Conservation (phyloP, 176 grass and related monocot genomes). For the Avena eriantha region DNA sequence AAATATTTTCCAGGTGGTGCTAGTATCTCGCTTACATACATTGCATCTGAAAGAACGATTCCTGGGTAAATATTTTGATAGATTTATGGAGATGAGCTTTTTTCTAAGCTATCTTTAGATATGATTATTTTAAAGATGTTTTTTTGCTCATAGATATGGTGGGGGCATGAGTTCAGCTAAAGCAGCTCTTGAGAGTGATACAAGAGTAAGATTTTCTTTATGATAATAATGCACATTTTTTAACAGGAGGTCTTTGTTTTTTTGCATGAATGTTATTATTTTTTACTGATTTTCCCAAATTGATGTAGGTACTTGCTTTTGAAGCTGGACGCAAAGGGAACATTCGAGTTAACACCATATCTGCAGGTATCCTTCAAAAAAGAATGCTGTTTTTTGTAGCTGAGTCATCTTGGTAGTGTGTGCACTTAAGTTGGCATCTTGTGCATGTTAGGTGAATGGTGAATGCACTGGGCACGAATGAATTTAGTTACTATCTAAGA, state of each 20-base stretch:
- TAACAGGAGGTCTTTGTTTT: neutral
- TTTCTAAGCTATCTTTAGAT: constrained; percentile 14
- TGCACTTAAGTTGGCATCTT: neutral
- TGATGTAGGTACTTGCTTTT: constrained; percentile 81
- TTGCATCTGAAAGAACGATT: constrained; percentile 90
- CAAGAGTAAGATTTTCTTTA: constrained; percentile 55
- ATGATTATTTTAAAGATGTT: constrained; percentile 31
- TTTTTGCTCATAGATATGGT: constrained; percentile 68
- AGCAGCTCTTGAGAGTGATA: constrained; percentile 96
- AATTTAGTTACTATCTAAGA: constrained; percentile 8
- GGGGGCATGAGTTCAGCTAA: constrained; percentile 99
- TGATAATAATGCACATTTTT: constrained; percentile 23
- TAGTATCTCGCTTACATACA: constrained; percentile 88
- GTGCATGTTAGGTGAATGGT: neutral
- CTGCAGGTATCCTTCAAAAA: constrained; percentile 66
- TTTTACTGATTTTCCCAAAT: neutral
- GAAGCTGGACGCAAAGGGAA: constrained; percentile 88
- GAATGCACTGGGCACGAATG: neutral
- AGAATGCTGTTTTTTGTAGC: neutral
- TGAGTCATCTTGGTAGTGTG: neutral
- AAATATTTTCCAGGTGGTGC: constrained; percentile 76
- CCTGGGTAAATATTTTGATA: constrained; percentile 67
- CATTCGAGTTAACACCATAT: constrained; percentile 97
- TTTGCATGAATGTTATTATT: constrained; percentile 16
- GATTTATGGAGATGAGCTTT: neutral